Conservation (phyloP, 2,329 filamentous ascomycete genomes). For the Diaporthe capsici region DNA sequence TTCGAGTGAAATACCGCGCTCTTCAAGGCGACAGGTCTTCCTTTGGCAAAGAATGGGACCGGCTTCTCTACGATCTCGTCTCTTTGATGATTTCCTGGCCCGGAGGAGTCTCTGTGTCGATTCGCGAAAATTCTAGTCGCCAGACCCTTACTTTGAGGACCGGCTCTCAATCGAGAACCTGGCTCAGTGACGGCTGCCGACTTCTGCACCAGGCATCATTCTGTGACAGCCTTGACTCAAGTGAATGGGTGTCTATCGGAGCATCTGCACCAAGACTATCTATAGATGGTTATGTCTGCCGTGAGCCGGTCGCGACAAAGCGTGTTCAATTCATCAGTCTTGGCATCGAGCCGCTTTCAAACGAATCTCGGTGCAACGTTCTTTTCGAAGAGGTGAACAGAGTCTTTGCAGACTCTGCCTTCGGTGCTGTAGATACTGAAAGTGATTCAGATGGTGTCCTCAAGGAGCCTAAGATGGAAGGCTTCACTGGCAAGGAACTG, state of each 20-base stretch:
- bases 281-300: conserved; percentile 80
- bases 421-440: conserved; percentile 73
- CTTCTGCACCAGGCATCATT: conserved; percentile 78
- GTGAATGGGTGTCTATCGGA: conserved; percentile 78
- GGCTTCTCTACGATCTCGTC: conserved; percentile 70
- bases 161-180: conserved; percentile 25
- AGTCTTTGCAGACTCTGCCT: conserved; percentile 81
- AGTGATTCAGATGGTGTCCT: conserved; percentile 54
- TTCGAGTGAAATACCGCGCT: conserved; percentile 85
- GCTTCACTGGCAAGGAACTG: conserved; percentile 65
- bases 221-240: conserved; percentile 64
- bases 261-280: conserved; percentile 74
- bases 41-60: conserved; percentile 75
- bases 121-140: conserved; percentile 65
- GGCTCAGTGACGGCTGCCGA: conserved; percentile 43
- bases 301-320: conserved; percentile 78
- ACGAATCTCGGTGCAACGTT: conserved; percentile 70
- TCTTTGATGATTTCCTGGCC: conserved; percentile 81
- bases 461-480: conserved; percentile 57
- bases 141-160: conserved; percentile 54
- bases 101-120: conserved; percentile 65
- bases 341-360: conserved; percentile 76
- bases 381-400: conserved; percentile 85
- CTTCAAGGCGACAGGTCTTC: conserved; percentile 63
- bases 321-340: conserved; percentile 86